Conservation (phyloP, 306 rosid genomes). For the Dryas drummondii region DNA sequence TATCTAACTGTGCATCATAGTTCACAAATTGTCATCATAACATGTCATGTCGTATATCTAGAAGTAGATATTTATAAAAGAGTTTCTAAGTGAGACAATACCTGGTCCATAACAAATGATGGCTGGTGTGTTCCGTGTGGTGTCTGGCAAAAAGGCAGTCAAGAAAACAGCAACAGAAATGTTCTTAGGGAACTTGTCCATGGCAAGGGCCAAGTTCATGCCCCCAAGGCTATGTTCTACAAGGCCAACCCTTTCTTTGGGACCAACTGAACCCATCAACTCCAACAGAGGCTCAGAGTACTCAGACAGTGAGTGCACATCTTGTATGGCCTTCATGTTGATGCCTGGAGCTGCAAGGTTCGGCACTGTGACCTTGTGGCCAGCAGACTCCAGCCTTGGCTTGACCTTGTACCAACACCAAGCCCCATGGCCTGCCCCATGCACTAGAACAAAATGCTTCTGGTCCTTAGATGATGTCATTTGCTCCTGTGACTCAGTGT, state of each 20-base stretch:
- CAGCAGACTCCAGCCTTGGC: constrained; percentile 41
- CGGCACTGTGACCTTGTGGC: constrained; percentile 52
- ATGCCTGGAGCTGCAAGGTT: constrained; percentile 58
- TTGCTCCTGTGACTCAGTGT: background rate
- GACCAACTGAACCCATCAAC: constrained; percentile 35
- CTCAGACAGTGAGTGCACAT: constrained; percentile 33
- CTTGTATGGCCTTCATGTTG: constrained; percentile 38
- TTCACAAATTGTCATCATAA: background rate
- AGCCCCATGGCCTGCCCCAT: constrained; percentile 74
- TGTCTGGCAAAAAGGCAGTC: constrained; percentile 60
- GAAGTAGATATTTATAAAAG: too few species aligned
- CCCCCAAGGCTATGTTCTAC: constrained; percentile 85
- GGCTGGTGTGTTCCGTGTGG: constrained; percentile 43
- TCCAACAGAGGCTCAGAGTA: constrained; percentile 61
- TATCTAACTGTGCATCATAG: background rate
- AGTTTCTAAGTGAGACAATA: background rate
- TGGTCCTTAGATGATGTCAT: background rate
- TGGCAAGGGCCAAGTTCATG: constrained; percentile 57
- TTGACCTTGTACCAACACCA: constrained; percentile 76
- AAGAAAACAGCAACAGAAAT: constrained; percentile 55
- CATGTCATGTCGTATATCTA: background rate
- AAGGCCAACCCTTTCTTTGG: constrained; percentile 49
- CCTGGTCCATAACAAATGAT: constrained; percentile 54
- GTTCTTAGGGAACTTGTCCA: constrained; percentile 58
- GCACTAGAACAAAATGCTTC: constrained; percentile 64